Evolutionary conservation across 2,329 filamentous ascomycete genomes (phyloP), one percentile per base, ranked within the genome.

Genomic region (Trichoderma semiorbis): DNA sequence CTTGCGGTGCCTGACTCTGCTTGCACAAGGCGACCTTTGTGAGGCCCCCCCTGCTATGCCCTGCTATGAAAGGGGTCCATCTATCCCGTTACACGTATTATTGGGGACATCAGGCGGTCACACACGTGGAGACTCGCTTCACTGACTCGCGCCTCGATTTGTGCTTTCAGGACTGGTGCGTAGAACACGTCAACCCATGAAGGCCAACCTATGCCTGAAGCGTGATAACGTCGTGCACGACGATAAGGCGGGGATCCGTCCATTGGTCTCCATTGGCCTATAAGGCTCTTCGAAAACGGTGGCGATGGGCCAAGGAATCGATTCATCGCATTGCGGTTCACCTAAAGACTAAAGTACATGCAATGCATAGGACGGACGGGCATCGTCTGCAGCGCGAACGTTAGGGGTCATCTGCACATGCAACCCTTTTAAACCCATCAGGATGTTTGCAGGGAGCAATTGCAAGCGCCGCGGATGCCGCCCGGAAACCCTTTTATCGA

Each of bases 371-470:
- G 36, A 39, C 18, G 47, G 60, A 60, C 43, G 66, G 43, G 32
- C 36, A 43, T 50, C 57, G 57, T 50, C 67, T 61, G 57, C 55
- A 69, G 57, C 55, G 57, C 55, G 39, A 69, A 69, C 55, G 67
- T 69, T 69, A 62, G 67, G 67, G 67, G 57, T 69, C 67, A 61
- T 69, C 55, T 69, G 66, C 66, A 69, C 55, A 69, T 69, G 67
- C 67, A 69, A 69, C 67, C 67, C 34, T 69, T 69, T 69, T 61
- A 69, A 69, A 53, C 21, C 55, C 67, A 62, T 53, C 36, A 21
- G 24, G 39, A 47, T 30, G 67, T 62, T 50, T 69, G 57, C 39
- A 53, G 39, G 50, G 64, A 53, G 64, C 16, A 67, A 58, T 58
- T 39, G 64, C 39, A 67, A 58, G 36, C 67, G 58, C 67, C 67